Percentiles rank a stretch among this genome's conserved stretches.
phyloP scores from a whole-genome alignment of 1,139 yeast genomes.

The Magnusiomyces sp. region DNA sequence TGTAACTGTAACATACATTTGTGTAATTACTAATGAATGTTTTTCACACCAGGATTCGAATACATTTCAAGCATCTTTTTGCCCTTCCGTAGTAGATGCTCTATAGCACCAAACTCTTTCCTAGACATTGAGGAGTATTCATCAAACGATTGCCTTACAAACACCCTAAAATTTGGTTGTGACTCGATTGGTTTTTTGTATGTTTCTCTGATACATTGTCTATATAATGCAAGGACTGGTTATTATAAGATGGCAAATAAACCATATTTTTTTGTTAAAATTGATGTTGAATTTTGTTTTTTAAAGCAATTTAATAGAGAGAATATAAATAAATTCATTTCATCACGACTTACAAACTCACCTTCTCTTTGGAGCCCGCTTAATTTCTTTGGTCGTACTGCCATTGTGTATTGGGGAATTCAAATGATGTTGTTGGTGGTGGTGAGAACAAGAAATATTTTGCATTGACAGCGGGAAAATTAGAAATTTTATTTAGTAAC shows the following conservation, averaged over 20 bases:
- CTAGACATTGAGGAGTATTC: slow-evolving; percentile 52
- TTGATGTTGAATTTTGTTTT: background rate
- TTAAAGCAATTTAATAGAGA: background rate
- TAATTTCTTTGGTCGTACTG: slow-evolving; percentile 6
- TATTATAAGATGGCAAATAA: background rate
- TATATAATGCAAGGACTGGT: slow-evolving; percentile 30
- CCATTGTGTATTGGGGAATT: background rate
- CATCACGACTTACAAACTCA: too few species aligned
- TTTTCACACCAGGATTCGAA: slow-evolving; percentile 35
- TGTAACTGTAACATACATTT: too few species aligned
- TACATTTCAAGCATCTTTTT: slow-evolving; percentile 64
- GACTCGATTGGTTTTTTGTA: slow-evolving; percentile 29
- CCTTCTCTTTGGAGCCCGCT: slow-evolving; percentile 15
- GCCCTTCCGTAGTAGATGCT: slow-evolving; percentile 75
- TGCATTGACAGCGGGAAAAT: too few species aligned
- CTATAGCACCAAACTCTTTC: slow-evolving; percentile 80
- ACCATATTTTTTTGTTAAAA: too few species aligned
- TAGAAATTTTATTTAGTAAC: too few species aligned
- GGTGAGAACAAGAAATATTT: too few species aligned
- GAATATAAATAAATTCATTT: too few species aligned
- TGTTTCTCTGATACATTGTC: slow-evolving; percentile 32
- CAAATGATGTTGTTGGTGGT: background rate
- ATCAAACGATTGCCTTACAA: slow-evolving; percentile 52
- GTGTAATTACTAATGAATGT: slow-evolving; percentile 19
- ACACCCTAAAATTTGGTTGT: slow-evolving; percentile 27